Evolutionary conservation across 2,329 filamentous ascomycete species (phyloP).

Genomic region (Fusarium stilboides): DNA sequence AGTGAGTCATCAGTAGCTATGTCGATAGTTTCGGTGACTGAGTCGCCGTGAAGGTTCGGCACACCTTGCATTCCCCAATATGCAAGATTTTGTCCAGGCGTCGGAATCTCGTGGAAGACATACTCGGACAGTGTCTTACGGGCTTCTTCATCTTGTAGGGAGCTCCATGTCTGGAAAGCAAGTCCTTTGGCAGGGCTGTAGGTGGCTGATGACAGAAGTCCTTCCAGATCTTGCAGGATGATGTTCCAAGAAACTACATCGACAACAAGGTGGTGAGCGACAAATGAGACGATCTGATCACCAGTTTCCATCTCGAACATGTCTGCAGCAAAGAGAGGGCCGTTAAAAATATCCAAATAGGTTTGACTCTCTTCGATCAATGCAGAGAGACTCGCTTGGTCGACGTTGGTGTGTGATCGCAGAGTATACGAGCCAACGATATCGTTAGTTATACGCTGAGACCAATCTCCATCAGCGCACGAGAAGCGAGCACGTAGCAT

Average conservation of each 20-base stretch:
- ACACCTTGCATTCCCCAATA: constrained; percentile 47
- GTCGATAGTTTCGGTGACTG: constrained; percentile 19
- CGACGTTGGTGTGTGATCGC: not conserved
- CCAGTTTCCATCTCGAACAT: constrained; percentile 30
- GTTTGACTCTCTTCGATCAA: constrained; percentile 23
- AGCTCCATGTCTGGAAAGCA: constrained; percentile 52
- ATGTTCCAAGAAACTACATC: constrained; percentile 65
- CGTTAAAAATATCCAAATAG: constrained; percentile 9
- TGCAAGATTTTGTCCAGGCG: constrained; percentile 28
- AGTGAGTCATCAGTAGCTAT: not conserved
- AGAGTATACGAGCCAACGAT: constrained; percentile 12
- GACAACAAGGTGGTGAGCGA: constrained; percentile 58
- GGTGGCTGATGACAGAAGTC: constrained; percentile 52
- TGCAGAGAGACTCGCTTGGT: not conserved
- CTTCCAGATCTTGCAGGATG: constrained; percentile 54
- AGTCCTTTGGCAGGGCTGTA: constrained; percentile 31
- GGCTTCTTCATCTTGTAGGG: constrained; percentile 47
- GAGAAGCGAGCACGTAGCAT: constrained; percentile 43
- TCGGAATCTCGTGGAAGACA: constrained; percentile 13
- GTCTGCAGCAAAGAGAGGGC: constrained; percentile 33
- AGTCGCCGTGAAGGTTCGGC: constrained; percentile 31
- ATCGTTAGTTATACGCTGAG: constrained; percentile 25
- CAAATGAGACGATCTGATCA: constrained; percentile 48
- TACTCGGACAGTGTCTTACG: constrained; percentile 30
- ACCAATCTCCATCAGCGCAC: not conserved